These are phyloP conservation scores for Ophiocordyceps camponoti-rufipedis DNA, from an alignment of 2,329 filamentous ascomycete species.

Conservation along the genomic window DNA sequence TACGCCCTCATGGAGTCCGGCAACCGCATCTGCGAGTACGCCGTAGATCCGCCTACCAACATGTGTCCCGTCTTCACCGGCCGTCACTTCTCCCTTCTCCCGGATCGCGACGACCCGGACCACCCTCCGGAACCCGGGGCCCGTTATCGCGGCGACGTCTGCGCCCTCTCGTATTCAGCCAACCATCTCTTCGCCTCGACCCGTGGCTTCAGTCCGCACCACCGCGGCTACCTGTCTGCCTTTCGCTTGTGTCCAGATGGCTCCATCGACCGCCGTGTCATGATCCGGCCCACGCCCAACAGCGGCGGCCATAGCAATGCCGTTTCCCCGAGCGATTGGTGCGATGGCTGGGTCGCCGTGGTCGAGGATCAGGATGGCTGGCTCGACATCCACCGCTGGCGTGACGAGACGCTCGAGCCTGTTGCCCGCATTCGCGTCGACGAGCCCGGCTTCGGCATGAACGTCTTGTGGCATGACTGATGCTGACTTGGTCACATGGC, in stretches of 20 bases:
- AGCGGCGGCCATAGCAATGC: constrained; percentile 81
- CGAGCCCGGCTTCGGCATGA: constrained; percentile 89
- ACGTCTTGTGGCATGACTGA: constrained; percentile 80
- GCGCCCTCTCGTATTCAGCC: constrained; percentile 48
- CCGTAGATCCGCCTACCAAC: constrained; percentile 55
- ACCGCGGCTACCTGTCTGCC: constrained; percentile 69
- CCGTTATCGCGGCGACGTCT: constrained; percentile 77
- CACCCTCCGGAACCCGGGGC: constrained; percentile 18
- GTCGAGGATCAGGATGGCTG: constrained; percentile 80
- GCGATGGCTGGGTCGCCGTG: constrained; percentile 75
- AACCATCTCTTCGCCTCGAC: constrained; percentile 70
- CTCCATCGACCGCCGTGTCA: constrained; percentile 60
- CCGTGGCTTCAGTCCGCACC: constrained; percentile 55
- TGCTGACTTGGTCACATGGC: too few relatives aligned
- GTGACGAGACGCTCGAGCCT: constrained; percentile 59
- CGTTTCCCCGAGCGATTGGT: constrained; percentile 68
- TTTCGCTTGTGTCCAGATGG: constrained; percentile 55
- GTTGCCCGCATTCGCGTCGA: constrained; percentile 62
- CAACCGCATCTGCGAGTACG: constrained; percentile 66
- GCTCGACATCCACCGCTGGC: constrained; percentile 76
- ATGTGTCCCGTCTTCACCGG: constrained; percentile 58
- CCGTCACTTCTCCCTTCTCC: constrained; percentile 60
- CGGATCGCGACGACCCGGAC: constrained; percentile 47
- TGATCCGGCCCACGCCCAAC: constrained; percentile 67
- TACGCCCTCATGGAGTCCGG: constrained; percentile 85